Percentiles rank a stretch among this genome's conserved stretches.
phyloP scores from a whole-genome alignment of 2,329 filamentous ascomycete genomes.

The Lachnellula occidentalis region DNA sequence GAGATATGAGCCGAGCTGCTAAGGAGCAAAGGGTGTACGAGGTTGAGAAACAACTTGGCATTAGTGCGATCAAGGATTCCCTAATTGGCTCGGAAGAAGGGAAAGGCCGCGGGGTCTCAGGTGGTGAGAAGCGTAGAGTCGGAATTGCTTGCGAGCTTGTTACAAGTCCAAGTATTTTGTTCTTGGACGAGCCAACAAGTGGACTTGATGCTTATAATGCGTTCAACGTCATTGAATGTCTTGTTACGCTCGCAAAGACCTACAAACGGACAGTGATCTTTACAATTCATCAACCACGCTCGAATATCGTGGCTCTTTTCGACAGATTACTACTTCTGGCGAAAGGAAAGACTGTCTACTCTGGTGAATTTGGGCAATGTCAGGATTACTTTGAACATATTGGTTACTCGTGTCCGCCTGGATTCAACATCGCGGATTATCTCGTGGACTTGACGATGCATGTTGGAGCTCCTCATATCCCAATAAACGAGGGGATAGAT shows the following conservation, averaged over 20 bases:
- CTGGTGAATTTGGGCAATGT: conserved; percentile 81
- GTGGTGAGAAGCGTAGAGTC: conserved; percentile 92
- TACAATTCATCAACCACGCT: conserved; percentile 95
- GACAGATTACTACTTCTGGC: conserved; percentile 90
- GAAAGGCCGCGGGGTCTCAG: conserved; percentile 89
- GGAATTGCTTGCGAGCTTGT: conserved; percentile 97
- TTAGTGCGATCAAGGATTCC: conserved; percentile 89
- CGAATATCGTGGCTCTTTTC: conserved; percentile 96
- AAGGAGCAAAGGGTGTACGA: conserved; percentile 90
- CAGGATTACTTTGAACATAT: conserved; percentile 89
- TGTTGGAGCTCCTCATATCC: conserved; percentile 56
- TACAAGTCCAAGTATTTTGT: conserved; percentile 93
- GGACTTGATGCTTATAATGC: conserved; percentile 95
- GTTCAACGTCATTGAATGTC: conserved; percentile 94
- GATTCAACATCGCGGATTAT: conserved; percentile 98
- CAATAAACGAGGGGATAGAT: conserved; percentile 50
- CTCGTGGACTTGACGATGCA: conserved; percentile 98
- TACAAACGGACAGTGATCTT: conserved; percentile 98
- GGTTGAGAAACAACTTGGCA: conserved; percentile 92
- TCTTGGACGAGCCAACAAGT: conserved; percentile 94
- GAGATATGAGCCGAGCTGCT: conserved; percentile 78
- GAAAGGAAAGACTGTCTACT: conserved; percentile 85
- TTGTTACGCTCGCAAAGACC: conserved; percentile 89
- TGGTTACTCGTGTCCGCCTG: conserved; percentile 88
- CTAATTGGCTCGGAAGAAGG: conserved; percentile 95